Conservation (phyloP, 441 rosid genomes). For the Arabidopsis lyrata region DNA sequence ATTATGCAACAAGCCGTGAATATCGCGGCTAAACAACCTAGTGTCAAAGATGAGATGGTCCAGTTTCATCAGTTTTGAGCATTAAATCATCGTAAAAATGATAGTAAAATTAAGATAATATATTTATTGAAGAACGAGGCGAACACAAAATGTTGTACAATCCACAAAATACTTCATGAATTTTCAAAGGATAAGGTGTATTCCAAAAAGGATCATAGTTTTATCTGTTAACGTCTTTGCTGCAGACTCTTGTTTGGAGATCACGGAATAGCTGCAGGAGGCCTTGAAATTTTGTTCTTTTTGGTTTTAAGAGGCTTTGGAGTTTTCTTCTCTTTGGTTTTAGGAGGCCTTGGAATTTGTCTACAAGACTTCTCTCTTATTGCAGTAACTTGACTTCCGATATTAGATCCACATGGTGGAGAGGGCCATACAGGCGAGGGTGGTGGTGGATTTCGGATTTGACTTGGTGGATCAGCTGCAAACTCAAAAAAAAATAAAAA, state of each 20-base stretch:
- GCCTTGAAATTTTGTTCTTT: neutral
- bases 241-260: neutral
- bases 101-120: too few relatives aligned
- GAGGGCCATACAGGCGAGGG: neutral
- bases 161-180: neutral
- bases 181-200: neutral
- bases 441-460: neutral
- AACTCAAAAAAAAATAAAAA: neutral
- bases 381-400: constrained; percentile 17
- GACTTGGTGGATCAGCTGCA: neutral
- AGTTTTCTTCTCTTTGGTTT: neutral
- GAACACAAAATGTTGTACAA: neutral
- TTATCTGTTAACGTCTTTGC: neutral
- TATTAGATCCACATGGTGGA: constrained; percentile 23
- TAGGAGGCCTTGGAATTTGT: neutral
- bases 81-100: too few relatives aligned
- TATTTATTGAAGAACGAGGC: neutral
- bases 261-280: neutral
- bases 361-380: neutral
- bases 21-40: too few relatives aligned
- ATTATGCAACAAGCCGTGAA: too few relatives aligned
- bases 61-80: neutral
- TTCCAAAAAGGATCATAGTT: neutral
- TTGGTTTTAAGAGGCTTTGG: neutral
- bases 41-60: neutral